These are phyloP conservation scores for Zasmidium cellare DNA, from an alignment of 2,329 filamentous ascomycete genomes.

Conservation along the genomic window DNA sequence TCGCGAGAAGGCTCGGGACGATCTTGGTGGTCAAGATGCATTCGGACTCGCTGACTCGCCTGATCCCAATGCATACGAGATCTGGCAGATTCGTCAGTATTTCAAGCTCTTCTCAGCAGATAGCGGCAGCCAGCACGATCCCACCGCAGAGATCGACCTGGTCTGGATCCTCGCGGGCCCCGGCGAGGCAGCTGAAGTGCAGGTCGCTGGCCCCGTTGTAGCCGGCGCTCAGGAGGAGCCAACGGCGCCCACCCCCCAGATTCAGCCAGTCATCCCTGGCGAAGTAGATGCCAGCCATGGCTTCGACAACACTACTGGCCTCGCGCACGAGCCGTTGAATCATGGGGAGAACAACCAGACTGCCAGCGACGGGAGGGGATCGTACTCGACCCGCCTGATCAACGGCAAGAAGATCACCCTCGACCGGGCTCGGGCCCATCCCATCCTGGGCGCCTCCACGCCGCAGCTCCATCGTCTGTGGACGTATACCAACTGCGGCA, in stretches of 20 bases:
- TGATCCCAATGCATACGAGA: constrained; percentile 13
- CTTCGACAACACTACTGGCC: constrained; percentile 12
- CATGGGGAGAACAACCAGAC: constrained; percentile 20
- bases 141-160: constrained; percentile 14
- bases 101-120: not conserved
- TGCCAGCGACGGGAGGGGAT: not conserved
- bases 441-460: not conserved
- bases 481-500: constrained; percentile 70
- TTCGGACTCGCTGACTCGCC: constrained; percentile 5
- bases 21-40: constrained; percentile 10
- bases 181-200: not conserved
- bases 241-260: not conserved
- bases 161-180: constrained; percentile 15
- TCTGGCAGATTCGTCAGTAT: constrained; percentile 17
- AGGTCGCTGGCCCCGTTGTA: not conserved
- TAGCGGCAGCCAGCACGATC: constrained; percentile 1
- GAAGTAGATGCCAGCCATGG: constrained; percentile 9
- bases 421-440: constrained; percentile 15
- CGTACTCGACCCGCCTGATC: constrained; percentile 23
- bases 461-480: constrained; percentile 68
- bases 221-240: not conserved
- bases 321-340: constrained; percentile 21
- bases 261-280: not conserved
- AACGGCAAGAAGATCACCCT: constrained; percentile 17
- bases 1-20: constrained; percentile 6